These are phyloP conservation scores for Acidiella bohemica DNA, from an alignment of 495 filamentous ascomycete genomes.

Conservation along the genomic window DNA sequence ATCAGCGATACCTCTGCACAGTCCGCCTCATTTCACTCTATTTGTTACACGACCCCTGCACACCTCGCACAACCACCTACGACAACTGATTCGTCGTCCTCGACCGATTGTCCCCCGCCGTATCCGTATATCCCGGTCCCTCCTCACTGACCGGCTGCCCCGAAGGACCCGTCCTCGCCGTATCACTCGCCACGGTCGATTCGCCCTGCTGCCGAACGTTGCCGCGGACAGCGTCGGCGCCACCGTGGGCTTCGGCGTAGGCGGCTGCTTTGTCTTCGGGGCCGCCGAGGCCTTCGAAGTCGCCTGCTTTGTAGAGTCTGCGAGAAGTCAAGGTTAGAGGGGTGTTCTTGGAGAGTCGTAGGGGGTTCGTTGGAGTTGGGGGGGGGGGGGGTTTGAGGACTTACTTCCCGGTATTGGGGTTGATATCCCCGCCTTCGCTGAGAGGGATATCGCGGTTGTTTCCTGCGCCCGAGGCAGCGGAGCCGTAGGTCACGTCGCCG, in stretches of 20 bases:
- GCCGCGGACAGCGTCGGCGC: conserved; percentile 32
- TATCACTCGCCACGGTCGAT: background rate
- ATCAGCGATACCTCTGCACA: too few relatives aligned
- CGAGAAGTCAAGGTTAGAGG: conserved; percentile 6
- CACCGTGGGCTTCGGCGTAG: conserved; percentile 28
- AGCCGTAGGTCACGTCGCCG: conserved; percentile 35
- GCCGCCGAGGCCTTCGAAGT: conserved; percentile 40
- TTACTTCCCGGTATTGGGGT: conserved; percentile 34
- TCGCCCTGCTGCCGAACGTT: conserved; percentile 29
- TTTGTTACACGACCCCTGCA: too few relatives aligned
- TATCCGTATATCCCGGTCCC: too few relatives aligned
- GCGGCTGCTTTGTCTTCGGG: conserved; percentile 37
- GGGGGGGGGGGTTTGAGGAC: conserved; percentile 51
- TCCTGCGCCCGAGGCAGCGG: conserved; percentile 34
- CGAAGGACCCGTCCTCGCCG: conserved; percentile 1
- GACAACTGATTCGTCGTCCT: too few relatives aligned
- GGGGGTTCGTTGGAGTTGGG: conserved; percentile 60
- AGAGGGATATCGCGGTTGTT: conserved; percentile 42
- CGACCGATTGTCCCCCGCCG: too few relatives aligned
- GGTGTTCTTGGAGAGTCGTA: conserved; percentile 64
- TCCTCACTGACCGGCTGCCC: background rate
- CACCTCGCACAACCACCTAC: too few relatives aligned
- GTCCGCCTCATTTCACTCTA: too few relatives aligned
- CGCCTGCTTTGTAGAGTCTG: conserved; percentile 32
- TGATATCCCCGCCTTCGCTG: conserved; percentile 38